Conservation (phyloP, 352 stramenopile species). For the Phytophthora litchii region DNA sequence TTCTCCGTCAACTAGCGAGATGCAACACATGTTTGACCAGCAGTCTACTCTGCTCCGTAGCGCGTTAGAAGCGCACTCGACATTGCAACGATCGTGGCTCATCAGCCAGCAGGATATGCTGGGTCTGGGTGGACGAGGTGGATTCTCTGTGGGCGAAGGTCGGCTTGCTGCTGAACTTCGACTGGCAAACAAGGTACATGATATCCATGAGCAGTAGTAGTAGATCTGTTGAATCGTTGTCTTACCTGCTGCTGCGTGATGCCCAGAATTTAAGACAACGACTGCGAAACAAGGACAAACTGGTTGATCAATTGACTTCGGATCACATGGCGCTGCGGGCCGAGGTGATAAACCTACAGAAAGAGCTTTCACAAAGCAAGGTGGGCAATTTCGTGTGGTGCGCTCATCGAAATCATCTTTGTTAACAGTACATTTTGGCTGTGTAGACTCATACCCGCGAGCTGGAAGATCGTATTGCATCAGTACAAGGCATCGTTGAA, state of each 20-base stretch:
- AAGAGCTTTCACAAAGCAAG: slow-evolving; percentile 66
- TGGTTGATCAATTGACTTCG: slow-evolving; percentile 80
- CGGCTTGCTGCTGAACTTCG: slow-evolving; percentile 79
- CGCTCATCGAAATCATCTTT: background rate
- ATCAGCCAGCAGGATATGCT: slow-evolving; percentile 80
- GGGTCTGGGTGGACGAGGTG: slow-evolving; percentile 48
- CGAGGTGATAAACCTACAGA: slow-evolving; percentile 65
- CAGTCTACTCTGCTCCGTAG: slow-evolving; percentile 73
- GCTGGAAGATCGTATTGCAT: slow-evolving; percentile 35
- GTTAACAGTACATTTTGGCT: slow-evolving; percentile 5
- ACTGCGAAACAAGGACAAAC: slow-evolving; percentile 83
- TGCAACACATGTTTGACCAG: slow-evolving; percentile 90
- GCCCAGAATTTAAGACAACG: slow-evolving; percentile 79
- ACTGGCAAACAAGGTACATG: slow-evolving; percentile 83
- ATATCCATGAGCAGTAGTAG: background rate
- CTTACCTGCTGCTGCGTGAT: slow-evolving; percentile 12
- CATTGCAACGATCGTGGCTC: slow-evolving; percentile 78
- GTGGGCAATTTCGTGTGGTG: slow-evolving; percentile 24
- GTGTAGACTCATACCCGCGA: slow-evolving; percentile 41
- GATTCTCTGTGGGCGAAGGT: slow-evolving; percentile 84
- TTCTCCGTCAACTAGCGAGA: slow-evolving; percentile 84
- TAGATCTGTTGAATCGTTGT: background rate
- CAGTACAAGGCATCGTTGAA: slow-evolving; percentile 6
- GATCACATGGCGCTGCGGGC: slow-evolving; percentile 67
- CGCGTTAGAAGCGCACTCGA: slow-evolving; percentile 75